These are phyloP conservation scores for Solanum arcanum DNA, from an alignment of 257 asterid genomes.

Conservation along the genomic window DNA sequence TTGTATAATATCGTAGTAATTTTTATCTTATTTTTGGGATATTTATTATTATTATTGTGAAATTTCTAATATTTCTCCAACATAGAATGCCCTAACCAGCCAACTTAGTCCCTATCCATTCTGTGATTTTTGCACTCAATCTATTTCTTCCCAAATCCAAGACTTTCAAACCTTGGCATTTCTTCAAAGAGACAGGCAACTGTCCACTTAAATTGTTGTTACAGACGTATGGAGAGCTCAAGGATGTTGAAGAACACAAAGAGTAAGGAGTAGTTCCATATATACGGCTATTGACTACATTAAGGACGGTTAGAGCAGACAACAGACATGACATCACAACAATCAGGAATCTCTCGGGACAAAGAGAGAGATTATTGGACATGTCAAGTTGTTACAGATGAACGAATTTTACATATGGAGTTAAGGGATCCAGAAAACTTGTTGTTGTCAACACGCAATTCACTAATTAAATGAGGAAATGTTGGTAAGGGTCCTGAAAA, in stretches of 20 bases:
- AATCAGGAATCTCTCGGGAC: conserved; percentile 5
- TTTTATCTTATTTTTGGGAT: too few relatives aligned
- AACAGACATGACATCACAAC: not conserved
- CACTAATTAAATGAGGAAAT: not conserved
- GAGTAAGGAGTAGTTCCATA: not conserved
- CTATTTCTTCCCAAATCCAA: conserved; percentile 26
- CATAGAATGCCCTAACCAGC: not conserved
- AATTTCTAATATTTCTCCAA: too few relatives aligned
- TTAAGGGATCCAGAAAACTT: conserved; percentile 18
- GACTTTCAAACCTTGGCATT: not conserved
- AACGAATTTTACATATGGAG: conserved; percentile 2
- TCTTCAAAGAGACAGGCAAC: conserved; percentile 16
- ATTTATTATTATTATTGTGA: too few relatives aligned
- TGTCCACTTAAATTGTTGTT: conserved; percentile 17
- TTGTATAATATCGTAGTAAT: too few relatives aligned
- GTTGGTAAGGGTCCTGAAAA: conserved; percentile 19
- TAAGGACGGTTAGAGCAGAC: not conserved
- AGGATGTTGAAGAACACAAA: not conserved
- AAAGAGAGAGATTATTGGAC: not conserved
- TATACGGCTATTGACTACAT: not conserved
- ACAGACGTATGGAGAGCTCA: conserved; percentile 1
- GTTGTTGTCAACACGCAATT: conserved; percentile 11
- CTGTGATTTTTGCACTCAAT: conserved; percentile 11
- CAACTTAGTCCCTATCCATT: conserved; percentile 9
- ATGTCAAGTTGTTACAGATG: not conserved